Percentiles rank a stretch among this genome's conserved stretches.
Conservation (phyloP, 2,329 filamentous ascomycete genomes). For the Penicillium olsonii region DNA sequence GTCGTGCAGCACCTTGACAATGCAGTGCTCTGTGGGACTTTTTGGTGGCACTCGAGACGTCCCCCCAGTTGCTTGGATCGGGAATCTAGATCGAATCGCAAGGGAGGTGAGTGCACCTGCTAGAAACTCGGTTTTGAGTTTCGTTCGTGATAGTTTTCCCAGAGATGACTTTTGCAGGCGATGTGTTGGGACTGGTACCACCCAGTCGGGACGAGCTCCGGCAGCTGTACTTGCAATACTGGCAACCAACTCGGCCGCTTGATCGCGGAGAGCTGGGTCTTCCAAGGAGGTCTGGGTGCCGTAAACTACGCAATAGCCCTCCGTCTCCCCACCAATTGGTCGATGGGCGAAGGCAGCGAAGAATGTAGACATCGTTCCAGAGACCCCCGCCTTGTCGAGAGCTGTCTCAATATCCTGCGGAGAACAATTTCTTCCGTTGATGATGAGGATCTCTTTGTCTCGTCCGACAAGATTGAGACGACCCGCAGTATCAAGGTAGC, state of each 20-base stretch:
- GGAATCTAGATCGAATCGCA: neutral
- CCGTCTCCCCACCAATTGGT: neutral
- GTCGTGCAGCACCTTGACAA: neutral
- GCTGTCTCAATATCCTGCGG: slow-evolving; percentile 36
- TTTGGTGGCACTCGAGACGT: no score
- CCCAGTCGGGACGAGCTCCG: slow-evolving; percentile 20
- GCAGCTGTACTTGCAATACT: neutral
- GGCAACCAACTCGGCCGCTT: neutral
- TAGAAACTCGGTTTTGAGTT: slow-evolving; percentile 33
- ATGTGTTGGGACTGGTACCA: slow-evolving; percentile 27
- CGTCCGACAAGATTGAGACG: slow-evolving; percentile 41
- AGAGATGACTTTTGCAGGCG: slow-evolving; percentile 38
- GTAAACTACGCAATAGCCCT: neutral
- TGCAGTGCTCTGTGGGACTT: neutral
- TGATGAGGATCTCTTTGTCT: slow-evolving; percentile 29
- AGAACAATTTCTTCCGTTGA: slow-evolving; percentile 45
- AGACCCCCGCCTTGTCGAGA: slow-evolving; percentile 28
- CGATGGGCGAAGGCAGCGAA: slow-evolving; percentile 12
- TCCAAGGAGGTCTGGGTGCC: neutral
- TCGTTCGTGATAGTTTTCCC: slow-evolving; percentile 44
- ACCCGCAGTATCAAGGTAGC: slow-evolving; percentile 32
- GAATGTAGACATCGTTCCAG: slow-evolving; percentile 10
- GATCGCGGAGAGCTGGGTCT: neutral
- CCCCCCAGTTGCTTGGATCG: neutral
- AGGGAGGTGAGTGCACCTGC: slow-evolving; percentile 27